Conservation (phyloP, 257 asterid genomes). For the Primulina huaijiensis region DNA sequence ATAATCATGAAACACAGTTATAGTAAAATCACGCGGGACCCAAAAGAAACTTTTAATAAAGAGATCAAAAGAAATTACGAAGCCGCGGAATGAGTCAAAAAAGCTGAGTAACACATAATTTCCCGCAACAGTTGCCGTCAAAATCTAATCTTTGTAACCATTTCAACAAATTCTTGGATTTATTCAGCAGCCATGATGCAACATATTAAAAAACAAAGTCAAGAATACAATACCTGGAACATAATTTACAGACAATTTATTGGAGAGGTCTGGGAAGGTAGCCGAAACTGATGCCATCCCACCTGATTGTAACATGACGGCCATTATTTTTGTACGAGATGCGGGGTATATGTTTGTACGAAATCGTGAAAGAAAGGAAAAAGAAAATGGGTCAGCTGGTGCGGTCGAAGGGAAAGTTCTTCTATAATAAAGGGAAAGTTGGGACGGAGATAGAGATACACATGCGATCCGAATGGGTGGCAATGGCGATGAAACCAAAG, state of each 20-base stretch:
- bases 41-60: background rate
- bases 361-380: background rate
- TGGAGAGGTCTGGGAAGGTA: conserved; percentile 42
- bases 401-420: conserved; percentile 9
- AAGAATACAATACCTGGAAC: conserved; percentile 34
- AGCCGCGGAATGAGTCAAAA: conserved; percentile 3
- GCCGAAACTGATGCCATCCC: conserved; percentile 48
- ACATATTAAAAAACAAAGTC: background rate
- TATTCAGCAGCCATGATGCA: background rate
- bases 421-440: conserved; percentile 7
- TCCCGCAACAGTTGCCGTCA: background rate
- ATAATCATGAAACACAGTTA: background rate
- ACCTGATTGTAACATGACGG: conserved; percentile 47
- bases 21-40: background rate
- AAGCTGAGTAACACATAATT: conserved; percentile 7
- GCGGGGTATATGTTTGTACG: background rate
- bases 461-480: conserved; percentile 7
- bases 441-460: conserved; percentile 36
- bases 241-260: conserved; percentile 30
- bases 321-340: conserved; percentile 28
- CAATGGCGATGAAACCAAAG: conserved; percentile 36
- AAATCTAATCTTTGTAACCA: conserved; percentile 5
- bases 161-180: conserved; percentile 1
- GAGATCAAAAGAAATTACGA: background rate
- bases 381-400: background rate